phyloP scores from a whole-genome alignment of 495 filamentous ascomycete species.

The Viridothelium virens region DNA sequence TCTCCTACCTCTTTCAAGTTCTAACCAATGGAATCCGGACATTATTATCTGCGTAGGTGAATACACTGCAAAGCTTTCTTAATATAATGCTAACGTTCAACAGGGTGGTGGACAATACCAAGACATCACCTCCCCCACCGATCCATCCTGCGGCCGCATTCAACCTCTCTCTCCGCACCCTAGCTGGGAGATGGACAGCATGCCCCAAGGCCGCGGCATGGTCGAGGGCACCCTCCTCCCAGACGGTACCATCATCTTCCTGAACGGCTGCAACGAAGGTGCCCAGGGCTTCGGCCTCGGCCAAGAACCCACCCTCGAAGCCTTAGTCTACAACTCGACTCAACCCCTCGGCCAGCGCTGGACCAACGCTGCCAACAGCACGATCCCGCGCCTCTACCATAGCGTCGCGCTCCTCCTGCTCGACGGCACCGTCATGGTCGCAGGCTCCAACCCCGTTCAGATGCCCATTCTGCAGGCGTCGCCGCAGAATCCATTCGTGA shows the following conservation, averaged over 20 bases:
- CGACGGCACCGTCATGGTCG: constrained; percentile 53
- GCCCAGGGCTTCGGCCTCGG: constrained; percentile 55
- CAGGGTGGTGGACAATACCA: constrained; percentile 52
- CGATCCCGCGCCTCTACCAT: constrained; percentile 53
- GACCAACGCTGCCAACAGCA: constrained; percentile 41
- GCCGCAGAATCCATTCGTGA: constrained; percentile 41
- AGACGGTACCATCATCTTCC: constrained; percentile 53
- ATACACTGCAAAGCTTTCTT: not conserved
- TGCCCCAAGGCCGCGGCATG: constrained; percentile 57
- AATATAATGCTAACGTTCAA: not conserved
- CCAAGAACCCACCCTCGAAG: constrained; percentile 45
- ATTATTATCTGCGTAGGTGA: constrained; percentile 47
- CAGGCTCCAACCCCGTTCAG: constrained; percentile 53
- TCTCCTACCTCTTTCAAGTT: constrained; percentile 48
- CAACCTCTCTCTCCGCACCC: constrained; percentile 44
- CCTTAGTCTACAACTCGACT: constrained; percentile 50
- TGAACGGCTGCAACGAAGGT: constrained; percentile 51
- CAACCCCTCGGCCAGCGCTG: constrained; percentile 46
- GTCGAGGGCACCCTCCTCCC: constrained; percentile 53
- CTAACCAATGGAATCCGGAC: constrained; percentile 46
- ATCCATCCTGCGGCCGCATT: constrained; percentile 53
- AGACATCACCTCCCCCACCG: constrained; percentile 52
- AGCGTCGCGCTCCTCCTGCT: constrained; percentile 48
- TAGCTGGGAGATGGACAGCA: constrained; percentile 54
- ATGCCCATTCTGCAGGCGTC: constrained; percentile 43